A percentile compares a stretch with the other conserved stretches of the same genome.
Evolutionary conservation across 148 eudicot genomes (phyloP).

Genomic region (Rhododendron ferrugineum): DNA sequence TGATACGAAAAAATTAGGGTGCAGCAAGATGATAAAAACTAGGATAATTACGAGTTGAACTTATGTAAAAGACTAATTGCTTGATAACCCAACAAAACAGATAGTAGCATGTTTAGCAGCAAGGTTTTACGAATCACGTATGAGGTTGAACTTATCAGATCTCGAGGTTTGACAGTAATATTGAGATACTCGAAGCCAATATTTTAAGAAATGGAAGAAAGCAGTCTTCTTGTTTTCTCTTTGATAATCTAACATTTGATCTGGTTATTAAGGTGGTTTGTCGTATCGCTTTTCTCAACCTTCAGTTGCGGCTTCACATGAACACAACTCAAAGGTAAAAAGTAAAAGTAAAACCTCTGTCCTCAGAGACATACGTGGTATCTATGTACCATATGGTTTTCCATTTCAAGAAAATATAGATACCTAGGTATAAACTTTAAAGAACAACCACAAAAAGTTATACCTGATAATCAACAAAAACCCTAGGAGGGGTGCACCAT

Average conservation of each 20-base stretch:
- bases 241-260: background rate
- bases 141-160: background rate
- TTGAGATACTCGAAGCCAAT: background rate
- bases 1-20: background rate
- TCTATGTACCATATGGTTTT: background rate
- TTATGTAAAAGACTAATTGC: background rate
- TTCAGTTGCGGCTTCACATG: background rate
- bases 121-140: background rate
- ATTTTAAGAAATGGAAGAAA: background rate
- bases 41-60: background rate
- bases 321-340: background rate
- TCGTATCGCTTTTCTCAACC: background rate
- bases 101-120: background rate
- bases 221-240: background rate
- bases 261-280: background rate
- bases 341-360: background rate
- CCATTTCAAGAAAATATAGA: background rate
- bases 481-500: conserved; percentile 99
- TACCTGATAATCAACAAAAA: conserved; percentile 96
- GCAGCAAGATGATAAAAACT: background rate
- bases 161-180: background rate
- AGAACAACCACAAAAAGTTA: background rate
- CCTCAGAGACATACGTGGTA: background rate
- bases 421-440: background rate
- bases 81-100: background rate